Conservation (phyloP, 176 grass and related monocot species). For the Rhynchospora pubera region DNA sequence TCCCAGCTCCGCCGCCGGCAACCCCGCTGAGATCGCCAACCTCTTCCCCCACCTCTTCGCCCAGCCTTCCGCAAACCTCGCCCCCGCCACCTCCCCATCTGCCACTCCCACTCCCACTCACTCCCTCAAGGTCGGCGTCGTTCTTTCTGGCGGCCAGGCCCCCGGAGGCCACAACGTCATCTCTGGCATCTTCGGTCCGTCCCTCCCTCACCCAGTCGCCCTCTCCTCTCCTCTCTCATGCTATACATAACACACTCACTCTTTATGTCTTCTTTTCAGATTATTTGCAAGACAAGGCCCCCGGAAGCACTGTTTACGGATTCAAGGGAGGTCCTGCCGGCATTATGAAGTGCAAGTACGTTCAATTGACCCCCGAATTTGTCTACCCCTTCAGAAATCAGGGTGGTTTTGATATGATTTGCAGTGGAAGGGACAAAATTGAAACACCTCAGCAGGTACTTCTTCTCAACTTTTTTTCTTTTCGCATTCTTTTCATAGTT, state of each 20-base stretch:
- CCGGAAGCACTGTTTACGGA: slow-evolving; percentile 71
- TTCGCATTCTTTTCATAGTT: not conserved
- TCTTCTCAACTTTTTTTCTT: slow-evolving; percentile 1
- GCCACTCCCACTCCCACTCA: too few relatives aligned
- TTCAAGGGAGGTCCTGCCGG: slow-evolving; percentile 96
- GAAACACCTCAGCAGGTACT: slow-evolving; percentile 99
- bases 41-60: slow-evolving; percentile 76
- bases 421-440: slow-evolving; percentile 99
- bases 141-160: slow-evolving; percentile 89
- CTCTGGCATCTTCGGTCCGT: slow-evolving; percentile 89
- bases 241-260: too few relatives aligned
- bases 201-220: too few relatives aligned
- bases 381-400: slow-evolving; percentile 99
- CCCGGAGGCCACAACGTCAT: slow-evolving; percentile 98
- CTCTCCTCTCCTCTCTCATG: too few relatives aligned
- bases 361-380: slow-evolving; percentile 61
- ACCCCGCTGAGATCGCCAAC: slow-evolving; percentile 86
- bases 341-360: slow-evolving; percentile 92
- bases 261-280: too few relatives aligned
- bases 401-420: slow-evolving; percentile 99
- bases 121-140: slow-evolving; percentile 72
- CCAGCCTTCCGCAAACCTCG: slow-evolving; percentile 64
- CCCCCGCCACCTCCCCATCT: slow-evolving; percentile 27
- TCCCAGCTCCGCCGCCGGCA: slow-evolving; percentile 66
- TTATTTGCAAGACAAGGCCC: slow-evolving; percentile 63